Evolutionary conservation across 2,329 filamentous ascomycete genomes (phyloP), one percentile per base, ranked within the genome.

Genomic region (Phaeoacremonium minimum): DNA sequence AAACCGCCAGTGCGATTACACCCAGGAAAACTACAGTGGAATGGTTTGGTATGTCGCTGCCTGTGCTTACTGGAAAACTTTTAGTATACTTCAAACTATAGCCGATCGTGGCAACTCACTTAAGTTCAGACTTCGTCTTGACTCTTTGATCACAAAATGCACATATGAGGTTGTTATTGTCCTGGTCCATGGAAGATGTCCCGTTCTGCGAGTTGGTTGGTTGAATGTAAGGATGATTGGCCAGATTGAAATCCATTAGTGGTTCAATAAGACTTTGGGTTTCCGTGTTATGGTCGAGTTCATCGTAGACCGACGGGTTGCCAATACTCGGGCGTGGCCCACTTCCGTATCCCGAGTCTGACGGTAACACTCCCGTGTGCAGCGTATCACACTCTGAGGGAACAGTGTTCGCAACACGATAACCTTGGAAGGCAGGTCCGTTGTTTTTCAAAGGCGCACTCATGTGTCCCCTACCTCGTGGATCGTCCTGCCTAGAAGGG

Each of bases 1-100:
- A 95, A 95, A 0, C 87, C 87, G 43, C 77, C 68, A 5, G 56
- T 63, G 14, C 80, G 70, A 17, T 52, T 46, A 55, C 88, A 94
- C 5, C 63, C 63, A 1, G 55, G 45, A 16, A 76, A 58, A 4
- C 69, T 51, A 52, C 89, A 95, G 40, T 61, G 71, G 53, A 73
- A 78, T 0, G 80, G 77, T 46, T 84, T 89, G 2, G 63, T 67
- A 56, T 95, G 87, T 33, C 81, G 80, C 15, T 81, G 69, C 31
- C 69, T 60, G 49, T 94, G 87, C 58, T 94, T 95, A 41, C 88
- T 94, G 42, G 40, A 6, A 11, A 33, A 43, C 37, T 36, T 43
- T 56, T 18, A 54, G 52, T 43, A 28, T 29, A 26, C n/a, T n/a
- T 9, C 29, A 9, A 19, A 16, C 11, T 35, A 15, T 4, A 28